Conservation (phyloP, 116 monocot genomes). For the Cymodocea nodosa region DNA sequence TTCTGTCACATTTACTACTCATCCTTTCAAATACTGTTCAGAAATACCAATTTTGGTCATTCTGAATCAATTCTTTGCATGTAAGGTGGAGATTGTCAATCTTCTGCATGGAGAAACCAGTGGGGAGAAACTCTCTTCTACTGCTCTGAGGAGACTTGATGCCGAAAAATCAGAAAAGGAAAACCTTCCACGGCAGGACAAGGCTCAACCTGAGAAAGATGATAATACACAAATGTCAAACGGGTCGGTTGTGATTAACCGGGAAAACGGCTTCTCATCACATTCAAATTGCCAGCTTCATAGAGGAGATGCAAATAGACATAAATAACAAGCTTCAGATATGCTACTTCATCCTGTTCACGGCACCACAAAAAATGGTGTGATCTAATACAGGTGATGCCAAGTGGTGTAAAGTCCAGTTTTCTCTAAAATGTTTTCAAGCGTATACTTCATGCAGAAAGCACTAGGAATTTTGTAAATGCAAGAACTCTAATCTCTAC, state of each 20-base stretch:
- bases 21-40: no score
- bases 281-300: background rate
- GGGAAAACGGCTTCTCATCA: background rate
- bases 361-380: background rate
- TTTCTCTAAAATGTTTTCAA: no score
- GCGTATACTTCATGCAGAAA: no score
- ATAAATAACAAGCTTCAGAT: background rate
- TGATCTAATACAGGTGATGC: background rate
- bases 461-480: no score
- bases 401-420: no score
- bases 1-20: no score
- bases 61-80: background rate
- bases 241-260: no score
- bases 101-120: slow-evolving; percentile 30
- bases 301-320: background rate
- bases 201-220: background rate
- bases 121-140: slow-evolving; percentile 50
- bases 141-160: slow-evolving; percentile 24
- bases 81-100: slow-evolving; percentile 54
- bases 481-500: no score
- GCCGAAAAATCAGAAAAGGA: slow-evolving; percentile 1
- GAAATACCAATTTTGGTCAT: no score
- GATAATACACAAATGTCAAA: no score
- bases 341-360: background rate
- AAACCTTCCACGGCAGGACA: background rate